Evolutionary conservation across 1,139 yeast genomes (phyloP), one percentile per base, ranked within the genome.

Genomic region (Suhomyces panamericanus): DNA sequence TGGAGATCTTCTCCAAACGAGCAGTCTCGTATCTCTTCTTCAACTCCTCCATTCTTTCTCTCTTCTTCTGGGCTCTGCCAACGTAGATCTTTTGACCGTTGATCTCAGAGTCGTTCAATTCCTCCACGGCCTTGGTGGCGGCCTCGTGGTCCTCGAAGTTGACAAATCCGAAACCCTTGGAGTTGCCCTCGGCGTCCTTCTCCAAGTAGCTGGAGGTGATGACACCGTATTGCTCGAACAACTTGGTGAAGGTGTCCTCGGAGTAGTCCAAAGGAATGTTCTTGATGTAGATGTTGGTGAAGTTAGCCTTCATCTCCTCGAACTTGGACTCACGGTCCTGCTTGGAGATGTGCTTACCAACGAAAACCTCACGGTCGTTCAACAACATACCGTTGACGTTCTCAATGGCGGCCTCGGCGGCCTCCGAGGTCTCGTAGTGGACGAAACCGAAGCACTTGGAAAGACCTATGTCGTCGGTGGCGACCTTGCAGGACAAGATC

Each of bases 61-160:
- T 81, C 83, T 90, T 93, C 90, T 90, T 93, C 79, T 93, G 99
- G 59, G 99, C 99, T 75, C 99, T 90, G 62, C 97, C 97, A 62
- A 93, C 99, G 70, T 85, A 93, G 57, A 93, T 77, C 72, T 79
- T 82, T 77, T 87, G 90, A 63, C 93, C 93, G 62, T 81, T 83
- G 68, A 85, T 71, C 64, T 93, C 99, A 59, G 73, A 76, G 68
- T 87, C 96, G 74, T 95, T 88, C 69, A 93, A 83, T 63, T 80
- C 95, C 49, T 89, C 96, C 62, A 93, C 96, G 51, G 98, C 96
- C 74, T 82, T 81, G 58, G 78, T 81, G 58, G 99, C 99, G 60
- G 84, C 78, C 62, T 85, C 91, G 73, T 93, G 99, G 58, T 71
- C 66, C 70, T 84, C 96, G 63, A 67, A 93, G 83, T 93, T 90